Conservation (phyloP, 2,329 filamentous ascomycete genomes). For the Amphichorda felina region DNA sequence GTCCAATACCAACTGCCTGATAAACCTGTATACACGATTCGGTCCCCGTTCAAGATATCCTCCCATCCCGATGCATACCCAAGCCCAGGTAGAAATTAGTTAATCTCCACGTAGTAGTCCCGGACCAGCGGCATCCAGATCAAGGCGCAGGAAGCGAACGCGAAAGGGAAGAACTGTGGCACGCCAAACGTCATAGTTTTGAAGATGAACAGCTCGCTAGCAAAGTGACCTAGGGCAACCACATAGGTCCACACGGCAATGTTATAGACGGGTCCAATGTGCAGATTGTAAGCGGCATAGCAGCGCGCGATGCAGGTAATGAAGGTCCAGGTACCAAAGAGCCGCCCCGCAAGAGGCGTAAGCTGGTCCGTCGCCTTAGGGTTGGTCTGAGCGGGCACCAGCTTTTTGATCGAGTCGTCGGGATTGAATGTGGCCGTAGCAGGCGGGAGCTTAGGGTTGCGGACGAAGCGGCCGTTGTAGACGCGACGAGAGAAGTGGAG, state of each 20-base stretch:
- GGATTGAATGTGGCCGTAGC: constrained; percentile 30
- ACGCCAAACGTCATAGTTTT: constrained; percentile 56
- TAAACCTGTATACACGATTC: too few relatives aligned
- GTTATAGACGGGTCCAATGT: constrained; percentile 62
- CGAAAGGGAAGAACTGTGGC: constrained; percentile 44
- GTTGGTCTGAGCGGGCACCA: constrained; percentile 30
- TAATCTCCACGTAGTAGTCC: constrained; percentile 48
- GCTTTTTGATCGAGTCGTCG: constrained; percentile 40
- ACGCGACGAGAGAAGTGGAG: constrained; percentile 75
- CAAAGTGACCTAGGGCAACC: constrained; percentile 67
- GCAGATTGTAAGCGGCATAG: constrained; percentile 76
- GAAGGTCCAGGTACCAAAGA: constrained; percentile 83
- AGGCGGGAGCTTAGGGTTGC: constrained; percentile 31
- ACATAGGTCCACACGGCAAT: constrained; percentile 73
- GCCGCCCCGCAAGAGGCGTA: constrained; percentile 63
- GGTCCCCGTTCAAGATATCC: too few relatives aligned
- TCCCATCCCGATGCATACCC: too few relatives aligned
- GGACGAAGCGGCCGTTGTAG: constrained; percentile 58
- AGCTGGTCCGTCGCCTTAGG: constrained; percentile 45
- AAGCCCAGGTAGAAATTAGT: too few relatives aligned
- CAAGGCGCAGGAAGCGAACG: constrained; percentile 35
- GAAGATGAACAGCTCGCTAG: constrained; percentile 70
- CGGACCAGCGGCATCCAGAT: constrained; percentile 58
- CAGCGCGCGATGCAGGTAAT: constrained; percentile 65
- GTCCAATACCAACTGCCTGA: too few relatives aligned